phyloP scores from a whole-genome alignment of 306 rosid genomes.

The Echinosophora koreensis region DNA sequence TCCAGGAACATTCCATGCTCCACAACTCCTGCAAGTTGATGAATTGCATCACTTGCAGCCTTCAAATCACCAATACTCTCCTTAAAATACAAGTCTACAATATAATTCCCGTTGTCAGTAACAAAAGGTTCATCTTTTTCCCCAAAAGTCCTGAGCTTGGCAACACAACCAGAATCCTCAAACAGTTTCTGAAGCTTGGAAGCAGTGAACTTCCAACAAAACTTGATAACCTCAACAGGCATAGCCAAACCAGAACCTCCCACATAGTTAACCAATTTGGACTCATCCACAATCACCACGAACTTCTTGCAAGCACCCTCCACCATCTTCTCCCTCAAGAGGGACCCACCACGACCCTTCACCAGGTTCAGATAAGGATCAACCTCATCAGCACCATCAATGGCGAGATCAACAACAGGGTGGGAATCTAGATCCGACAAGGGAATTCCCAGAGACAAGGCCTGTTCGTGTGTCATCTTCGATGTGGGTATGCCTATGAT shows the following conservation, averaged over 20 bases:
- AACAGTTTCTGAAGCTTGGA: conserved; percentile 61
- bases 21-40: conserved; percentile 82
- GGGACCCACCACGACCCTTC: conserved; percentile 92
- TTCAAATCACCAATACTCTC: conserved; percentile 80
- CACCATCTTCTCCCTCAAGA: conserved; percentile 84
- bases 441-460: conserved; percentile 75
- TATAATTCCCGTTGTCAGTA: conserved; percentile 78
- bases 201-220: conserved; percentile 85
- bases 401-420: conserved; percentile 77
- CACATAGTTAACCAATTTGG: conserved; percentile 68
- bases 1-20: conserved; percentile 94
- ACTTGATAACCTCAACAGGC: conserved; percentile 83
- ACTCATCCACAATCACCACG: conserved; percentile 83
- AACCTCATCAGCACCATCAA: conserved; percentile 96
- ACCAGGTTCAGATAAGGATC: conserved; percentile 77
- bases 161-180: conserved; percentile 67
- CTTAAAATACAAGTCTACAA: conserved; percentile 77
- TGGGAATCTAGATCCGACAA: conserved; percentile 78
- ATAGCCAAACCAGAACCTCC: conserved; percentile 84
- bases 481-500: conserved; percentile 89
- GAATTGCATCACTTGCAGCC: conserved; percentile 75
- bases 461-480: conserved; percentile 75
- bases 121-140: conserved; percentile 64
- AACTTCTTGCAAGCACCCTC: conserved; percentile 80
- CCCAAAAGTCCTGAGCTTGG: conserved; percentile 63